Percentiles rank a stretch among this genome's conserved stretches.
These are phyloP conservation scores for Penicillium coprophilum DNA, from an alignment of 495 filamentous ascomycete species.

Conservation along the genomic window DNA sequence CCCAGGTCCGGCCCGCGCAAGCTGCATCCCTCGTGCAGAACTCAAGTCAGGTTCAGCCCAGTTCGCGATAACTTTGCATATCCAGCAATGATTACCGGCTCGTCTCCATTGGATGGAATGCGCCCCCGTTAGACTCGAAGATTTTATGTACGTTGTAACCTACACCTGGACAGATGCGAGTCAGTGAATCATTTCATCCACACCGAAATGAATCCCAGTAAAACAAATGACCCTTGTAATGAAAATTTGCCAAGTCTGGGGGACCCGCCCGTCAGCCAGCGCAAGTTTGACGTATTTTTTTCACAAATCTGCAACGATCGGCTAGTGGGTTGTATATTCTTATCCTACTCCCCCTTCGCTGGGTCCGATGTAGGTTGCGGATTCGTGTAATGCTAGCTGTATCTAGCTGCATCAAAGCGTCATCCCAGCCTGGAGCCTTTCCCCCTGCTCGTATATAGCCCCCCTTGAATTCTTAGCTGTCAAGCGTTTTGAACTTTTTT, in stretches of 20 bases:
- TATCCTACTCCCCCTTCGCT: constrained; percentile 12
- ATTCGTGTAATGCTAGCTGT: constrained; percentile 8
- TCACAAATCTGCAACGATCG: constrained; percentile 28
- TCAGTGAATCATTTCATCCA: neutral
- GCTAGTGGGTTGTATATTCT: constrained; percentile 19
- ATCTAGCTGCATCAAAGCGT: constrained; percentile 2
- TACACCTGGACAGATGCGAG: neutral
- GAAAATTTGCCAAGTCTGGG: constrained; percentile 15
- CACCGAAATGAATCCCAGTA: neutral
- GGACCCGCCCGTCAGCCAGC: constrained; percentile 17
- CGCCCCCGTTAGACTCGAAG: constrained; percentile 5
- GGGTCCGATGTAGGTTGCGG: constrained; percentile 5
- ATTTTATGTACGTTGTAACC: constrained; percentile 15
- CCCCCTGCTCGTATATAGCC: constrained; percentile 6
- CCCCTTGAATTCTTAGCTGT: neutral
- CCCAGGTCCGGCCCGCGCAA: constrained; percentile 9
- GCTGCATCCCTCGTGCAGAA: constrained; percentile 6
- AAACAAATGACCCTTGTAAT: constrained; percentile 4
- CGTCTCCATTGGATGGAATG: constrained; percentile 16
- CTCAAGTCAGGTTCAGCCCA: constrained; percentile 16
- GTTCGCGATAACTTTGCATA: constrained; percentile 9
- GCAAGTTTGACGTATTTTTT: constrained; percentile 29
- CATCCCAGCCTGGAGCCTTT: constrained; percentile 1
- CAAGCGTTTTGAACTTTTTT: neutral
- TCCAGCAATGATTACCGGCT: constrained; percentile 16